Evolutionary conservation across 345 rosid species (phyloP), one percentile per base, ranked within the genome.

Genomic region (Hypericum androsaemum): DNA sequence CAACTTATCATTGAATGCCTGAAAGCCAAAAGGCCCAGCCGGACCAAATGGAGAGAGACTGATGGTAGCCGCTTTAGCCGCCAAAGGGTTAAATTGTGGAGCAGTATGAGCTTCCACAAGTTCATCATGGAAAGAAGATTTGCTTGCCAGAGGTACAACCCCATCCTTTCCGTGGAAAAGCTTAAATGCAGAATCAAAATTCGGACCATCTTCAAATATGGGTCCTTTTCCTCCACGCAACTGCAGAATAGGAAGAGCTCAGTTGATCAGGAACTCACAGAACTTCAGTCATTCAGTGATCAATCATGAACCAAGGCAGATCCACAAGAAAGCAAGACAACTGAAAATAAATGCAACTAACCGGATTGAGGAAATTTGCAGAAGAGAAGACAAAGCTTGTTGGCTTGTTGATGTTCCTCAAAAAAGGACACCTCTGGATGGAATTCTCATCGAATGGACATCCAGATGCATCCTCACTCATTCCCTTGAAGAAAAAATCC

Each of bases 131-230:
- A 60, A 37, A 55, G 61, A 60, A 41, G 80, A 53, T 56, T 70
- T 74, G 56, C 65, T 81, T 1, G 94, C 87, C 61, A 90, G 84
- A 3, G 98, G 98, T 68, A 90, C 95, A 44, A 90, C 96, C 65
- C 98, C 98, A 63, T 84, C 94, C 50, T 39, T 74, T 8, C 98
- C 98, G 64, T 90, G 98, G 74, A 90, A 90, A 62, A 90, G 80
- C 78, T 86, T 79, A 71, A 87, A 87, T 10, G 96, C 85, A 74
- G 71, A 79, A 41, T 87, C 98, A 71, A 87, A 90, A 78, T 84
- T 87, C 49, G 94, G 95, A 12, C 89, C 98, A 81, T 90, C 98
- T 76, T 90, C 98, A 60, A 90, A 90, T 35, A 90, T 90, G 3
- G 98, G 98, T 58, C 95, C 98, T 72, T 77, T 79, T 44, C 76